Evolutionary conservation across 331 rosid species (phyloP).

Genomic region (Pyracantha coccinea): DNA sequence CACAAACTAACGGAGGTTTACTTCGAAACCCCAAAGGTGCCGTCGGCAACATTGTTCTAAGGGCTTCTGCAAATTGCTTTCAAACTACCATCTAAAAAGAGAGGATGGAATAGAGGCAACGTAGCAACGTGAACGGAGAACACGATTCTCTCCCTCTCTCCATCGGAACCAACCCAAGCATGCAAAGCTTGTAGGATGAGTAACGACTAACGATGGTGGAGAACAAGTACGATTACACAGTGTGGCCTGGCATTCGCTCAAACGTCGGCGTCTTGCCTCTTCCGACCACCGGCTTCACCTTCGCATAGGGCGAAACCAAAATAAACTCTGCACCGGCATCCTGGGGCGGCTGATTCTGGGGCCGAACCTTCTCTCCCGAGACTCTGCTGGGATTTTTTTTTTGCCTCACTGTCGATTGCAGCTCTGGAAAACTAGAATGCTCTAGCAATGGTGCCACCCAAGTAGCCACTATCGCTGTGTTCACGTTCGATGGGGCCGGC

Average conservation of each 20-base stretch:
- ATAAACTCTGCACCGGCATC: constrained; percentile 42
- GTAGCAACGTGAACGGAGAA: too few relatives aligned
- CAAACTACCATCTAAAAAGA: too few relatives aligned
- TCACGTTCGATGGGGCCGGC: constrained; percentile 64
- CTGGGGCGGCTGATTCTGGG: constrained; percentile 95
- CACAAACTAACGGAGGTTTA: too few relatives aligned
- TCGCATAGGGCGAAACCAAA: constrained; percentile 50
- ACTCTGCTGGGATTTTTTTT: constrained; percentile 66
- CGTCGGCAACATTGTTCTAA: too few relatives aligned
- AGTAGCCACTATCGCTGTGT: constrained; percentile 77
- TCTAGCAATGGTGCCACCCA: constrained; percentile 55
- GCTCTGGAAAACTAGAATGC: constrained; percentile 67
- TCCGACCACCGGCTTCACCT: constrained; percentile 57
- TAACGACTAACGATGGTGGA: too few relatives aligned
- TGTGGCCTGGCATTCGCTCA: constrained; percentile 88
- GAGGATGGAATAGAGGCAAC: too few relatives aligned
- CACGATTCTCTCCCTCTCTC: too few relatives aligned
- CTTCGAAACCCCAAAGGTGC: too few relatives aligned
- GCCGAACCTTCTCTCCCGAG: constrained; percentile 59
- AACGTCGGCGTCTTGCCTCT: constrained; percentile 62
- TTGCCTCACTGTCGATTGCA: constrained; percentile 81
- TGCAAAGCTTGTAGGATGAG: too few relatives aligned
- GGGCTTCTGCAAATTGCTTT: too few relatives aligned
- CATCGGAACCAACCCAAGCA: too few relatives aligned
- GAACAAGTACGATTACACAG: constrained; percentile 76